Base-by-base conservation (phyloP, 345 rosid species). In the Populus ilicifolia region DNA sequence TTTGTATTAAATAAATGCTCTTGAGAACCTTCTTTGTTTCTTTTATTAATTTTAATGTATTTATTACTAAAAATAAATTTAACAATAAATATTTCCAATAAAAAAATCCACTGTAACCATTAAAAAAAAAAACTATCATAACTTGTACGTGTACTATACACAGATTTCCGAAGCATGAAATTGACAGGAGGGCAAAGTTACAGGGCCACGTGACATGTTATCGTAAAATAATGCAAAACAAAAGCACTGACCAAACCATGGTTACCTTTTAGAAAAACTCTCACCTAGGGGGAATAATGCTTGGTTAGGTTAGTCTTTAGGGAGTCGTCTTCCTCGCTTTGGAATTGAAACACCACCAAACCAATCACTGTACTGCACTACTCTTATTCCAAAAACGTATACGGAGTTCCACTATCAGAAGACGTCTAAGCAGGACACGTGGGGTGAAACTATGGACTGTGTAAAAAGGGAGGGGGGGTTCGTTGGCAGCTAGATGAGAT, bases 161-260 rank as follows among this genome's bases (percentile, higher is more conserved):
- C 71, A 25, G 18, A 5, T 52, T 62, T 66, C 67, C 50, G 77
- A 79, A 71, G 77, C 66, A 11, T 68, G 83, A 71, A 67, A 65
- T 72, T 75, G 84, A 78, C 80, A 84, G 75, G 71, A 21, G 70
- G 76, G 20, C 12, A 27, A 70, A 35, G 25, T 33, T 2, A 20
- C 3, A n/a, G 12, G 79, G 39, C 74, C 71, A 41, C 77, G 83
- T 80, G 77, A 36, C 73, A 67, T 67, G 16, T 36, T 38, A 8
- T 43, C n/a, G 23, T 16, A 41, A 8, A 8, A 14, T 23, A 63
- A 27, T 63, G 20, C 5, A 23, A 62, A 62, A 62, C 14, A 62
- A 23, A 62, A 27, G 6, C 35, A 52, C 59, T 12, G 3, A 74
- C 41, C 7, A 2, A 21, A 72, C 68, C 68, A 7, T 35, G 46